Evolutionary conservation across 2,329 filamentous ascomycete species (phyloP), one percentile per base, ranked within the genome.

Genomic region (Claviceps digitariae): DNA sequence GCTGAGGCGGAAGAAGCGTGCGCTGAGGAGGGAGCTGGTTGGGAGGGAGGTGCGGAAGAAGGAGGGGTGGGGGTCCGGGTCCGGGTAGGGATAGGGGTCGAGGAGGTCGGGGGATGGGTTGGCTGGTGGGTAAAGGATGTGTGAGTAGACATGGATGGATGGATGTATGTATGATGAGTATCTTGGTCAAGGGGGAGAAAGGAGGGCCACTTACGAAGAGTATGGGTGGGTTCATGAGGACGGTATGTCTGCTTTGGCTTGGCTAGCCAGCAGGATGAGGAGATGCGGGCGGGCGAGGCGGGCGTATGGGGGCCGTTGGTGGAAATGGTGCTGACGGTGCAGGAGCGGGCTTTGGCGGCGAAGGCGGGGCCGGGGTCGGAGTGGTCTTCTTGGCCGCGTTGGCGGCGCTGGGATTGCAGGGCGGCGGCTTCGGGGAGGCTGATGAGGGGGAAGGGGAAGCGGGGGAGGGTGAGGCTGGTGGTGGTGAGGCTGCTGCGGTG

Each of bases 361-460:
- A 69, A 69, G 0, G 60, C 62, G 1, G 56, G 54, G 2, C 57
- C 61, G 3, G 58, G 54, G 36, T 67, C 63, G 1, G 65, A 69
- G 48, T 70, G 67, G 38, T 70, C 68, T 52, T 69, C 68, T 48
- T 70, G 65, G 7, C 67, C 68, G 15, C 65, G 55, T 20, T 65
- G 61, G 43, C 65, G 56, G 21, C 67, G 64, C 25, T 63, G 59
- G 8, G 61, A 61, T 47, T 70, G 68, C 20, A 66, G 29, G 55
- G 61, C 62, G 2, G 67, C 67, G 15, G 69, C 69, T 38, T 70
- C 68, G 1, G 64, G 63, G 17, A 71, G 58, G 51, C 68, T 69
- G 48, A 71, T 65, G 13, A 71, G 61, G 10, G 63, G 62, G 38
- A 71, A 70, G 1, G 63, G 67, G 2, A 70, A 60, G 2, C 59